Base-by-base conservation (phyloP, 805 yeast species). In the Candida montana region DNA sequence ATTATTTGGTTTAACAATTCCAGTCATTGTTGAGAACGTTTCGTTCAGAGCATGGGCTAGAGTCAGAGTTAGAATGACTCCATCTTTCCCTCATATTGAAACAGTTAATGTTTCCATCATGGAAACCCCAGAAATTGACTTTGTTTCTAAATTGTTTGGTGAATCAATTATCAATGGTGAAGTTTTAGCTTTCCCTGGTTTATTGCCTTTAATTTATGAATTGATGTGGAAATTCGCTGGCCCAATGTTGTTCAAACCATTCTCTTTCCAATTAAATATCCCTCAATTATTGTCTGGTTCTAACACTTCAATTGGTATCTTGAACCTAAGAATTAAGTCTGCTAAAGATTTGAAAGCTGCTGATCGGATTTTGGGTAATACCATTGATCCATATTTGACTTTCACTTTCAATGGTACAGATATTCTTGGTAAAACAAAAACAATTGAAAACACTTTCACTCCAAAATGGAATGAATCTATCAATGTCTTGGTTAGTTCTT, bases 201-300 rank as follows among this genome's bases (percentile, higher is more conserved):
- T 93, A 39, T 77, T 77, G 51, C 78, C 87, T 39, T 77, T 88
- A 56, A 82, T 91, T 54, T 83, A 84, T 60, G 88, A 83, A 56
- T 81, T 90, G 87, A 77, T 89, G 20, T 77, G 75, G 55, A 86
- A 89, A 59, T 90, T 83, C 64, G 80, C 78, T 40, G 98, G 98
- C 9, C 93, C 97, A 24, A 77, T 93, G 69, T 58, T 91, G 37
- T 83, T 87, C 55, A 72, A 84, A 34, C 99, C 99, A 12, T 81
- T 93, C 49, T 88, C 96, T 3, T 85, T 90, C 71, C 95, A 93
- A 68, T 67, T 93, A 59, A 93, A 95, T 55, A 75, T 93, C 35
- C 95, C 95, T 58, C 96, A 89, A 65, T 68, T 93, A 58, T 63
- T 91, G 53, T 83, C 95, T 17, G 96, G 96, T 56, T 81, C 91